Conservation (phyloP, 2,329 filamentous ascomycete genomes). For the Metarhizium robertsii region DNA sequence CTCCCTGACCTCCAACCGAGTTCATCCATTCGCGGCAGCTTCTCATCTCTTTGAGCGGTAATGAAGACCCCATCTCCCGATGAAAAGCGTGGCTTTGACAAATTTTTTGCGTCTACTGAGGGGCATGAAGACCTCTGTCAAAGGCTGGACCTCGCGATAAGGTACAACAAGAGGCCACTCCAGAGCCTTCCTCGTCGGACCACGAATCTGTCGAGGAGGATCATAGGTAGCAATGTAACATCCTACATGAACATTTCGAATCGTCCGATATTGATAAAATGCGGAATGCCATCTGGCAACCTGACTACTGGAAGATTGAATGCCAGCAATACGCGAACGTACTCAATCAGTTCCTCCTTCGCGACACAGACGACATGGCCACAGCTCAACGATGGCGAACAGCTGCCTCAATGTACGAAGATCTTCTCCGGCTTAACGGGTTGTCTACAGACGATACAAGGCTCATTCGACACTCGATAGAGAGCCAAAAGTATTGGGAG, state of each 20-base stretch:
- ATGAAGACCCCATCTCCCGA: no score
- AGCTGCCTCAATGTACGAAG: neutral
- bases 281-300: neutral
- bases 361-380: neutral
- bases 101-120: no score
- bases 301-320: neutral
- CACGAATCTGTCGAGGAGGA: neutral
- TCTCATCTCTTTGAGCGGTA: no score
- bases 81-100: no score
- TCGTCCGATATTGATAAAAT: neutral
- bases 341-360: neutral
- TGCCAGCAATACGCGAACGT: neutral
- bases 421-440: neutral
- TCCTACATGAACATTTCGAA: neutral
- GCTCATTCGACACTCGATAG: neutral
- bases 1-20: no score
- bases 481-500: neutral
- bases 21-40: no score
- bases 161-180: neutral
- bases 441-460: neutral
- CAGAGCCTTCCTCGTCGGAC: neutral
- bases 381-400: neutral
- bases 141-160: neutral
- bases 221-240: neutral
- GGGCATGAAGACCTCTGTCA: slow-evolving; percentile 39